phyloP scores from a whole-genome alignment of 2,329 filamentous ascomycete species.

The Aspergillus novofumigatus region DNA sequence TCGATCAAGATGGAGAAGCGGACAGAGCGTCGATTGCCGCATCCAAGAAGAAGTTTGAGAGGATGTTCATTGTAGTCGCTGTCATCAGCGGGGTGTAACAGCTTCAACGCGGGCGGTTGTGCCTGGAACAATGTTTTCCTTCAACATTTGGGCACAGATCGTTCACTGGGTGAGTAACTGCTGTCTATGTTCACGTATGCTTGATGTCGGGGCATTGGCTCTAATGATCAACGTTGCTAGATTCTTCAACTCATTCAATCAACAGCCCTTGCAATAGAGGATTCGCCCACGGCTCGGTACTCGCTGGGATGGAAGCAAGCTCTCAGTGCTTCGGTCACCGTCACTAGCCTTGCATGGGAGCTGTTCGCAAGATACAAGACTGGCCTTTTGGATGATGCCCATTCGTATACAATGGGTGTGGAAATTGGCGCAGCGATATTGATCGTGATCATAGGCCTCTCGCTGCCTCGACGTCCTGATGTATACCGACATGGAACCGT shows the following conservation, averaged over 20 bases:
- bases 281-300: not conserved
- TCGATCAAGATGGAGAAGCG: not conserved
- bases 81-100: not conserved
- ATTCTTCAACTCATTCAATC: not conserved
- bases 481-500: constrained; percentile 57
- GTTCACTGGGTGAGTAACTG: not conserved
- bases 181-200: not conserved
- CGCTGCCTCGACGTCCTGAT: constrained; percentile 63
- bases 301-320: not conserved
- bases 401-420: not conserved
- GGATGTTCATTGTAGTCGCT: not conserved
- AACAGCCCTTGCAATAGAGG: not conserved
- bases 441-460: not conserved
- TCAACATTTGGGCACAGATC: not conserved
- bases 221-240: not conserved
- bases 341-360: not conserved
- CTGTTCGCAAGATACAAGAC: not conserved
- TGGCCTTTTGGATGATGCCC: not conserved
- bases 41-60: not conserved
- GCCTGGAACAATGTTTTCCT: not conserved
- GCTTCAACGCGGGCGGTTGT: not conserved
- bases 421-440: not conserved
- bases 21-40: not conserved
- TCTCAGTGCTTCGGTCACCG: not conserved
- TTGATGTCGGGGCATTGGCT: not conserved